phyloP scores from a whole-genome alignment of 148 eudicot species.

The Fagopyrum homotropicum region DNA sequence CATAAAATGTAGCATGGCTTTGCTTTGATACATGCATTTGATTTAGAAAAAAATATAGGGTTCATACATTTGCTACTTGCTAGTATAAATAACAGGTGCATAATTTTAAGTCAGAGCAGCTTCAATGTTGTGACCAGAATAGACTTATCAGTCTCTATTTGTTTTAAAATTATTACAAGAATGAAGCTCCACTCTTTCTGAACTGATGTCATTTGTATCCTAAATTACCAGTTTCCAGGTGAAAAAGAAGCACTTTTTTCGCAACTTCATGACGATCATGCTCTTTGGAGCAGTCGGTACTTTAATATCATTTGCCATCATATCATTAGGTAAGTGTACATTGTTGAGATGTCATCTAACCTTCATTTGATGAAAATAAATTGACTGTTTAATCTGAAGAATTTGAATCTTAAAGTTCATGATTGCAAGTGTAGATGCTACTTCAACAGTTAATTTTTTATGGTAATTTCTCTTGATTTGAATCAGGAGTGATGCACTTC shows the following conservation, averaged over 20 bases:
- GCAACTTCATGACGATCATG: slow-evolving; percentile 65
- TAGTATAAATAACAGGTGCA: not conserved
- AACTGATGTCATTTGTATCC: slow-evolving; percentile 8
- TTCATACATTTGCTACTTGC: not conserved
- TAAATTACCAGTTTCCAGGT: slow-evolving; percentile 64
- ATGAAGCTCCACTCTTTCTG: not conserved
- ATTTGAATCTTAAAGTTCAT: not conserved
- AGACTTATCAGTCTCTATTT: not conserved
- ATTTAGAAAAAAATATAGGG: no score
- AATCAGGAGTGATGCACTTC: slow-evolving; percentile 16
- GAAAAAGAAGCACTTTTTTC: slow-evolving; percentile 77
- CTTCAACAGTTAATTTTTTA: not conserved
- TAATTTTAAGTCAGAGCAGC: not conserved
- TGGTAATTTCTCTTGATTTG: not conserved
- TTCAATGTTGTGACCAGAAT: not conserved
- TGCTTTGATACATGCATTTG: no score
- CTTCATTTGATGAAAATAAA: not conserved
- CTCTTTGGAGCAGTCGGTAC: slow-evolving; percentile 75
- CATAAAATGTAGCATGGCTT: not conserved
- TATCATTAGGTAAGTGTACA: slow-evolving; percentile 49
- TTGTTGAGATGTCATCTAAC: not conserved
- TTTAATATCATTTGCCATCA: slow-evolving; percentile 56
- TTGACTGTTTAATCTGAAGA: not conserved
- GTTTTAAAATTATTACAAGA: not conserved
- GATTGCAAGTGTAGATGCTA: not conserved